Evolutionary conservation across 306 rosid species (phyloP).

Genomic region (Cicer judaicum): DNA sequence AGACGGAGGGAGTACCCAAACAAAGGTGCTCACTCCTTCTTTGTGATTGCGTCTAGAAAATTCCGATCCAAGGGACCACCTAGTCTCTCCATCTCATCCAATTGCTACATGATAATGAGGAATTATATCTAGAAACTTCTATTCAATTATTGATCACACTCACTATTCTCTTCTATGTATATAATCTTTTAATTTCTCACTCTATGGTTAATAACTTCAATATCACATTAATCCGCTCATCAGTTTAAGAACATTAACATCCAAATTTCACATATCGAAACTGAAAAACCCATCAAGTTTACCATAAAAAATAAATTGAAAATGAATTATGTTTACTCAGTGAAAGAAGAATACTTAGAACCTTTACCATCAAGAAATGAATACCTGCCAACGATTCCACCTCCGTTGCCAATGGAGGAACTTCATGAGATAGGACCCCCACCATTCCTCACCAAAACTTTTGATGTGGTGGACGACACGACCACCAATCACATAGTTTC

Average conservation of each 20-base stretch:
- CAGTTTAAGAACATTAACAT: too few species aligned
- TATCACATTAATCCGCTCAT: not conserved
- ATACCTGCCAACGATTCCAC: conserved; percentile 14
- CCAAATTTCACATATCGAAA: too few species aligned
- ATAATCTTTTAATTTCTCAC: not conserved
- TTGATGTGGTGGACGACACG: conserved; percentile 76
- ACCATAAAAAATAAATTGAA: not conserved
- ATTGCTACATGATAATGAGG: conserved; percentile 28
- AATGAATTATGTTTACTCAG: conserved; percentile 58
- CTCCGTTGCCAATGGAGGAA: conserved; percentile 80
- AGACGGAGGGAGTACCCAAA: too few species aligned
- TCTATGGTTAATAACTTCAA: not conserved
- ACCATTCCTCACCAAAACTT: conserved; percentile 85
- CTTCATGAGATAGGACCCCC: conserved; percentile 83
- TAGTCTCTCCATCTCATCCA: conserved; percentile 28
- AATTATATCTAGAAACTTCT: conserved; percentile 57
- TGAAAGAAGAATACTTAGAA: conserved; percentile 63
- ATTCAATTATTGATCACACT: not conserved
- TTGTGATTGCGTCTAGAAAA: conserved; percentile 57
- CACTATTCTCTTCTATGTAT: conserved; percentile 6
- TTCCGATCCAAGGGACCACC: conserved; percentile 42
- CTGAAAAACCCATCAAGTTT: too few species aligned
- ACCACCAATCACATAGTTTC: conserved; percentile 62
- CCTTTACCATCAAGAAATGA: not conserved
- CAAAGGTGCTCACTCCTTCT: not conserved